Base-by-base conservation (phyloP, 139 green algal species). In the Coelastrella sp. region DNA sequence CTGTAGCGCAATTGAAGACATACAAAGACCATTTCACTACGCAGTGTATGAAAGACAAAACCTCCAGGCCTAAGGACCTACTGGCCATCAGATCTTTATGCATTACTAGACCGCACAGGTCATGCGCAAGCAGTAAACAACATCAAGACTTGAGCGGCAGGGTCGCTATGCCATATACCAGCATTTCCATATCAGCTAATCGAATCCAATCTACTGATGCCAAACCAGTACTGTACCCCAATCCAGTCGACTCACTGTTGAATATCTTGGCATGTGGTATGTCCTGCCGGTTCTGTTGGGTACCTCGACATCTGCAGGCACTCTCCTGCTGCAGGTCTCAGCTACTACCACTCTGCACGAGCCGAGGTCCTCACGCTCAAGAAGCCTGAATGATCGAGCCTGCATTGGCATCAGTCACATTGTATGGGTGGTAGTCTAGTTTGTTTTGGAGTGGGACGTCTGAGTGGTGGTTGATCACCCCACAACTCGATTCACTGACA, bases 311-410 rank as follows among this genome's bases (percentile, higher is more conserved):
- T 32, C 23, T 17, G 66, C 68, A 56, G 66, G 47, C 17, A 75
- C 83, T 17, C 73, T 20, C 22, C 73, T 71, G 20, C 73, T 79
- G 71, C 47, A 16, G 57, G 73, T 90, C 73, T 90, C 74, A 47
- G 92, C 92, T 5, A 85, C 85, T 80, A 91, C 16, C 56, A 93
- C 80, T 17, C 74, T 61, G 54, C 85, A 80, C 5, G 17, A 6
- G 22, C 83, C 77, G 23, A 93, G 86, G 2, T 89, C 14, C 6
- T 64, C 8, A 56, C 87, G 80, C 78, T 95, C 89, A 54, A 96
- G 57, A 73, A 95, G 66, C 3, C 92, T 85, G 85, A 96, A 88
- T 5, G 57, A 73, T 0, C 83, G 87, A 0, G 91, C 94, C 92
- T 95, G 90, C 79, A 22, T 4, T 1, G 20, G 22, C 7, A 66